Percentiles rank a stretch among this genome's conserved stretches.
Conservation (phyloP, 2,329 filamentous ascomycete species). For the Cyphellophora attinorum region DNA sequence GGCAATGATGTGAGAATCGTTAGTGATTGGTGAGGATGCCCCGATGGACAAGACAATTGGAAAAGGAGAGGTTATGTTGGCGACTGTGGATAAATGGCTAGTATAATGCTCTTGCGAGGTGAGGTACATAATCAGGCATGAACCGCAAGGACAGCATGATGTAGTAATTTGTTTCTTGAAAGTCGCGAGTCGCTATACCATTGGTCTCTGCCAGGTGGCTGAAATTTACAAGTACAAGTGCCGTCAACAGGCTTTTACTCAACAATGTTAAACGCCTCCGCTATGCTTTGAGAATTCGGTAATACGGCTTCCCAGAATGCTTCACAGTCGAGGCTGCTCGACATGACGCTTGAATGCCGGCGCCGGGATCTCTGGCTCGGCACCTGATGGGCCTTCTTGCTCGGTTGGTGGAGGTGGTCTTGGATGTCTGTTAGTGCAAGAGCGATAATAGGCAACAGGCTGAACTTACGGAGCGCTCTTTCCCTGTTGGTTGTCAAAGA, state of each 20-base stretch:
- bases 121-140: no score
- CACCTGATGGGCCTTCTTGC: slow-evolving; percentile 11
- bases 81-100: no score
- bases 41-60: no score
- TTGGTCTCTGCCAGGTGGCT: no score
- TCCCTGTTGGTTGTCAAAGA: slow-evolving; percentile 56
- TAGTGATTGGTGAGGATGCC: neutral
- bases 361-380: slow-evolving; percentile 14
- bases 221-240: no score
- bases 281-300: slow-evolving; percentile 3
- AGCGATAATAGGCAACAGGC: no score
- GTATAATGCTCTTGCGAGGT: no score
- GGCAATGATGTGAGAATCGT: slow-evolving; percentile 1
- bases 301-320: slow-evolving; percentile 1
- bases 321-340: slow-evolving; percentile 5
- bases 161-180: no score
- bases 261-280: slow-evolving; percentile 2
- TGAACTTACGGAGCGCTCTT: slow-evolving; percentile 43
- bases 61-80: no score
- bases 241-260: no score
- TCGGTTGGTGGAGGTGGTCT: slow-evolving; percentile 18
- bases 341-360: slow-evolving; percentile 17
- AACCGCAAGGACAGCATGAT: no score
- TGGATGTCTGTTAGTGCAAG: neutral
- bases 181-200: no score